Evolutionary conservation across 2,329 filamentous ascomycete species (phyloP).

Genomic region (Rutstroemia sp.): DNA sequence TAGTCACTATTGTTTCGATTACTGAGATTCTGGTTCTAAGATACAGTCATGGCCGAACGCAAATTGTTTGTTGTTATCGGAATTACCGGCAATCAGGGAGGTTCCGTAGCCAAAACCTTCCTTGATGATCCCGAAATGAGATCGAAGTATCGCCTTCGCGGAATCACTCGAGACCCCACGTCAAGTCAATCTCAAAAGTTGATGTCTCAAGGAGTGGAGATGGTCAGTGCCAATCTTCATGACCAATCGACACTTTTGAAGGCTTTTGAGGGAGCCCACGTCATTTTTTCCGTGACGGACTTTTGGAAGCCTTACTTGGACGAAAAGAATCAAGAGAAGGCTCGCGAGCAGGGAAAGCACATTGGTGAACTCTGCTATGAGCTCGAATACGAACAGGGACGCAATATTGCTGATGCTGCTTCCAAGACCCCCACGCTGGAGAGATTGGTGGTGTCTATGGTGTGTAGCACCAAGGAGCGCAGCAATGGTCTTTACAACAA

Average conservation of each 20-base stretch:
- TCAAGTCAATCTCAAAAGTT: constrained; percentile 33
- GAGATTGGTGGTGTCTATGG: constrained; percentile 33
- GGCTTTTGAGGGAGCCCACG: constrained; percentile 38
- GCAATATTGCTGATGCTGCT: constrained; percentile 33
- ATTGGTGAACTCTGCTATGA: constrained; percentile 23
- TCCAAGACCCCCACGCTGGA: constrained; percentile 29
- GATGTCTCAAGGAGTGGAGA: constrained; percentile 32
- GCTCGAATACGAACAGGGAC: constrained; percentile 32
- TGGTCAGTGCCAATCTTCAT: constrained; percentile 37
- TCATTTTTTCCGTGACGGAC: constrained; percentile 48
- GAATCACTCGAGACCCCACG: constrained; percentile 35
- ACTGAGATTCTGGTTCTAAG: neutral
- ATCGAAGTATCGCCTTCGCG: constrained; percentile 31
- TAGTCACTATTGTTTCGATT: neutral
- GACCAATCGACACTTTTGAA: constrained; percentile 31
- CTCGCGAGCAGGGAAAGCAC: constrained; percentile 14
- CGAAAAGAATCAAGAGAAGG: neutral
- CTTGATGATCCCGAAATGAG: constrained; percentile 31
- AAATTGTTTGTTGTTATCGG: constrained; percentile 37
- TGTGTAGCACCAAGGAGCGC: constrained; percentile 31
- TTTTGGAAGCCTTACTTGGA: constrained; percentile 32
- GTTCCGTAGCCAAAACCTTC: constrained; percentile 40
- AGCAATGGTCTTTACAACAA: constrained; percentile 27
- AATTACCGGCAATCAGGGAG: constrained; percentile 41
- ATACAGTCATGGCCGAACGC: neutral